phyloP scores from a whole-genome alignment of 2,329 filamentous ascomycete genomes.

The Xylariaceae sp. region DNA sequence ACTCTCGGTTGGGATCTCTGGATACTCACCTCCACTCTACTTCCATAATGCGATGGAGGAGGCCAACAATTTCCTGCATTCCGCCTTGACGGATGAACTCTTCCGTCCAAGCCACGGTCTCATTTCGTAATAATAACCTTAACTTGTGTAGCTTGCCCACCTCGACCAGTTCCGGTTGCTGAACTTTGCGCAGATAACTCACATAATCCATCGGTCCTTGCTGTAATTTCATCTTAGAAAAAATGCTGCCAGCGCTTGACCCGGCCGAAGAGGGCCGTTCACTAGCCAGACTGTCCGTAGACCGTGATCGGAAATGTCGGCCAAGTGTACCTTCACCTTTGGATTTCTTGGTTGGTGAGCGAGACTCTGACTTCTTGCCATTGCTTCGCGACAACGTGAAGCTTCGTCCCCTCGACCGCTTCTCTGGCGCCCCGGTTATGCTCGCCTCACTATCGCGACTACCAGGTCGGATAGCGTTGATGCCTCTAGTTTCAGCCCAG shows the following conservation, averaged over 20 bases:
- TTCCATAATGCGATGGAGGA: conserved; percentile 87
- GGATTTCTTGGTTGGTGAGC: conserved; percentile 69
- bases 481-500: conserved; percentile 63
- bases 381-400: conserved; percentile 67
- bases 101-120: conserved; percentile 94
- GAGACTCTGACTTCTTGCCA: conserved; percentile 54
- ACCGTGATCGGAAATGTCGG: conserved; percentile 66
- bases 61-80: conserved; percentile 83
- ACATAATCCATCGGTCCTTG: conserved; percentile 81
- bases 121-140: conserved; percentile 81
- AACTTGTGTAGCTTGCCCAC: conserved; percentile 96
- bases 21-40: conserved; percentile 84
- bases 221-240: conserved; percentile 68
- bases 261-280: conserved; percentile 55
- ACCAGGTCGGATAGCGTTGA: conserved; percentile 42
- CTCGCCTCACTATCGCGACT: conserved; percentile 43
- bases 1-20: background rate
- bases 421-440: conserved; percentile 37
- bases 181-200: conserved; percentile 73
- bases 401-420: conserved; percentile 65
- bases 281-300: conserved; percentile 63
- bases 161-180: conserved; percentile 77
- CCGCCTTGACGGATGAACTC: conserved; percentile 84
- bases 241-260: conserved; percentile 52
- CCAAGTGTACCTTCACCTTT: conserved; percentile 61